phyloP scores from a whole-genome alignment of 345 rosid species.

The Isatis tinctoria region DNA sequence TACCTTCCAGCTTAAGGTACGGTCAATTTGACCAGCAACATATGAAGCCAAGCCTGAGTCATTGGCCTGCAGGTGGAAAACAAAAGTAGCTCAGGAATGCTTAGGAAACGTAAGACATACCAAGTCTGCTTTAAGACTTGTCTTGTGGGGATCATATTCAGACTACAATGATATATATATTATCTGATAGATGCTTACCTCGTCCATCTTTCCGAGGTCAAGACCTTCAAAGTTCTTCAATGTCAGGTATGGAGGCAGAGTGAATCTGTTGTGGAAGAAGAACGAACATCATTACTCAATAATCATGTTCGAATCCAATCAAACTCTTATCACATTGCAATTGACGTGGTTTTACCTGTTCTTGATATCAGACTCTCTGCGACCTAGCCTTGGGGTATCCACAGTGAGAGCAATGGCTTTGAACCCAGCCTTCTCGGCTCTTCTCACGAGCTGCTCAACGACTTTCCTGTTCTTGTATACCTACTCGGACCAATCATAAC shows the following conservation, averaged over 20 bases:
- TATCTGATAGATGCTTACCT: slow-evolving; percentile 37
- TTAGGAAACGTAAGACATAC: background rate
- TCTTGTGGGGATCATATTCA: background rate
- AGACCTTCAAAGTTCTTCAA: slow-evolving; percentile 92
- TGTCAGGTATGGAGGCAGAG: slow-evolving; percentile 75
- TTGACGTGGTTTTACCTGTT: slow-evolving; percentile 44
- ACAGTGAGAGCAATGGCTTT: slow-evolving; percentile 97
- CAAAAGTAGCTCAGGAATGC: background rate
- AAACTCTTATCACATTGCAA: background rate
- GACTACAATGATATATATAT: background rate
- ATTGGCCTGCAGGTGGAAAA: slow-evolving; percentile 42
- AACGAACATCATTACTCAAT: background rate
- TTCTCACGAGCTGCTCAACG: slow-evolving; percentile 77
- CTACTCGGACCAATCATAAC: slow-evolving; percentile 29
- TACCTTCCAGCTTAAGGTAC: slow-evolving; percentile 91
- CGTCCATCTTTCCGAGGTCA: slow-evolving; percentile 87
- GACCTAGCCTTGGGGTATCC: slow-evolving; percentile 88
- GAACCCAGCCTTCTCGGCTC: slow-evolving; percentile 93
- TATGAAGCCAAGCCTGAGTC: slow-evolving; percentile 91
- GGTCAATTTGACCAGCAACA: slow-evolving; percentile 90
- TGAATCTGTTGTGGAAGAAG: slow-evolving; percentile 45
- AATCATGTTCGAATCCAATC: background rate
- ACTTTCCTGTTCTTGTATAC: slow-evolving; percentile 75
- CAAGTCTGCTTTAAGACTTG: background rate
- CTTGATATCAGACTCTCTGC: slow-evolving; percentile 92